phyloP scores from a whole-genome alignment of 441 rosid genomes.

The Dalechampia spathulata region DNA sequence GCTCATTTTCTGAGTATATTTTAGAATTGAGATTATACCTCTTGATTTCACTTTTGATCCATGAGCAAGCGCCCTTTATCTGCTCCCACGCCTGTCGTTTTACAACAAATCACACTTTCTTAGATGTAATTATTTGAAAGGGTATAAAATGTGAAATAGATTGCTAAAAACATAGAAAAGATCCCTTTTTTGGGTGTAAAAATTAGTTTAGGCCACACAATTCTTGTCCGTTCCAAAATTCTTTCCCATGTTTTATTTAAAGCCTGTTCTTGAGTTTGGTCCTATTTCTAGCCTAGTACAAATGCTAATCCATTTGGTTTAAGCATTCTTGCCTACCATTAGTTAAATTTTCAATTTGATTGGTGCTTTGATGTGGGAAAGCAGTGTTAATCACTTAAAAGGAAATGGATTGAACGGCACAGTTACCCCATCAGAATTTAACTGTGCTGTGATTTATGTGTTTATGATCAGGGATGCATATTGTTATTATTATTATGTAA shows the following conservation, averaged over 20 bases:
- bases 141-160: background rate
- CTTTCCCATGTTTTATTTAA: background rate
- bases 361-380: background rate
- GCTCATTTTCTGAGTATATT: slow-evolving; percentile 4
- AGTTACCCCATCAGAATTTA: background rate
- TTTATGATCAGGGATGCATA: background rate
- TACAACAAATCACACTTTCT: background rate
- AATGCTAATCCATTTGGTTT: background rate
- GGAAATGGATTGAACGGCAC: background rate
- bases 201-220: background rate
- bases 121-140: background rate
- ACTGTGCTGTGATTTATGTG: background rate
- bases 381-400: background rate
- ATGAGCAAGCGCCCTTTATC: background rate
- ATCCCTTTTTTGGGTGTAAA: background rate
- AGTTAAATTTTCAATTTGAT: background rate
- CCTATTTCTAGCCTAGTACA: background rate
- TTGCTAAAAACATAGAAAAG: background rate
- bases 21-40: background rate
- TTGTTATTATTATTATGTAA: background rate
- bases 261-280: background rate
- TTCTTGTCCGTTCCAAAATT: slow-evolving; percentile 2
- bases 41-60: slow-evolving; percentile 5
- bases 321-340: background rate
- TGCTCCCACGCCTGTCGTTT: background rate